Evolutionary conservation across 129 eudicot species (phyloP).

Genomic region (Centaurea solstitialis): DNA sequence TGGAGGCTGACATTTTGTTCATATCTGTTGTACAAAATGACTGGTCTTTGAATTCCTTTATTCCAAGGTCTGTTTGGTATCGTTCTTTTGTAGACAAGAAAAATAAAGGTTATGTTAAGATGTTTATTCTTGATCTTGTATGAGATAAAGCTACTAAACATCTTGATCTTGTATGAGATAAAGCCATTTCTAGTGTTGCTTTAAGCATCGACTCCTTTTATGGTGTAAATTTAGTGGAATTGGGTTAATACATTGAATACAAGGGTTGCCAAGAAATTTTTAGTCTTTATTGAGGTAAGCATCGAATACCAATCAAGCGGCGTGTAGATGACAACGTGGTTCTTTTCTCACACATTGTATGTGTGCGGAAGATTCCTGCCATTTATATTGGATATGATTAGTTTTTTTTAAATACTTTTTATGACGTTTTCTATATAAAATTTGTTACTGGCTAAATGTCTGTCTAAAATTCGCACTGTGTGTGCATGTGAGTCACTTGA

Average conservation of each 20-base stretch:
- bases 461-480: neutral
- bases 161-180: conserved; percentile 17
- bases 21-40: neutral
- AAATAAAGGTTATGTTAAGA: conserved; percentile 13
- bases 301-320: too few species aligned
- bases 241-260: neutral
- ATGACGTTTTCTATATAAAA: neutral
- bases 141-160: conserved; percentile 21
- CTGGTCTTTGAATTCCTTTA: neutral
- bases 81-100: neutral
- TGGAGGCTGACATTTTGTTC: neutral
- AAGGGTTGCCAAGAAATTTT: neutral
- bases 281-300: neutral
- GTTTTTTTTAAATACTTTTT: too few species aligned
- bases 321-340: neutral
- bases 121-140: conserved; percentile 20
- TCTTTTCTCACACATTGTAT: neutral
- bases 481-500: neutral
- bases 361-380: neutral
- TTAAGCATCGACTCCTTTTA: conserved; percentile 28
- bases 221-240: neutral
- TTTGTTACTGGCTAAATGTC: neutral
- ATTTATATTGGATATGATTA: neutral
- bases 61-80: conserved; percentile 16
- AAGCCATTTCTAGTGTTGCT: conserved; percentile 14